Base-by-base conservation (phyloP, 768 basidiomycete species). In the Macrolepiota fuliginosa region DNA sequence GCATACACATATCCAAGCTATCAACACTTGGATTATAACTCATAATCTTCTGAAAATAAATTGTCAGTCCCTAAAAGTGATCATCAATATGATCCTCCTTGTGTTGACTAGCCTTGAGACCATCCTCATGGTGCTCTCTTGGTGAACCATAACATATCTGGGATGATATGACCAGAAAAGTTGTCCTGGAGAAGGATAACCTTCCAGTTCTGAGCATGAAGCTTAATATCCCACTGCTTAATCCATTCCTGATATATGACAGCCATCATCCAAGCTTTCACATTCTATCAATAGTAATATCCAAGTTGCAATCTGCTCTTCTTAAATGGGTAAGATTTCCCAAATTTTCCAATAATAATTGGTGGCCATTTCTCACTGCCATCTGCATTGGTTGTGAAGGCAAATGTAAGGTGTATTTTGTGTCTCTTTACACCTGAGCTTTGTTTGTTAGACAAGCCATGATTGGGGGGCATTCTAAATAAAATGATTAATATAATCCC, bases 231-330 rank as follows among this genome's bases (percentile, higher is more conserved):
- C 68, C 67, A 73, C 1, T 69, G 17, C n/a, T 56, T 36, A 25
- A 75, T 39, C 70, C 73, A 77, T 47, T 72, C 67, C 40, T 72
- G 66, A 63, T 72, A 77, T 5, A 76, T 55, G 9, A 45, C 45
- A 0, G 64, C 35, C 1, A 69, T 76, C 73, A 76, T 76, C 72
- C 72, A 76, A 0, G 71, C 71, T 49, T 71, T 77, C 9, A 58
- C 64, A 65, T 74, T 77, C n/a, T 4, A 47, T 4, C 10, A 17
- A 40, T 40, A 40, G 39, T 40, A 11, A n/a, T 13, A 40, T 4
- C 39, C 69, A 54, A 74, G 69, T 56, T 71, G 62, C 13, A 63
- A 10, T 67, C 72, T 32, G 64, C 62, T 46, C 72, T 69, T 11
- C 67, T 67, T 7, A 57, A 74, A 74, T 2, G 62, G 54, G 2